Base-by-base conservation (phyloP, 1,284 basidiomycete species). In the Naganishia albida region DNA sequence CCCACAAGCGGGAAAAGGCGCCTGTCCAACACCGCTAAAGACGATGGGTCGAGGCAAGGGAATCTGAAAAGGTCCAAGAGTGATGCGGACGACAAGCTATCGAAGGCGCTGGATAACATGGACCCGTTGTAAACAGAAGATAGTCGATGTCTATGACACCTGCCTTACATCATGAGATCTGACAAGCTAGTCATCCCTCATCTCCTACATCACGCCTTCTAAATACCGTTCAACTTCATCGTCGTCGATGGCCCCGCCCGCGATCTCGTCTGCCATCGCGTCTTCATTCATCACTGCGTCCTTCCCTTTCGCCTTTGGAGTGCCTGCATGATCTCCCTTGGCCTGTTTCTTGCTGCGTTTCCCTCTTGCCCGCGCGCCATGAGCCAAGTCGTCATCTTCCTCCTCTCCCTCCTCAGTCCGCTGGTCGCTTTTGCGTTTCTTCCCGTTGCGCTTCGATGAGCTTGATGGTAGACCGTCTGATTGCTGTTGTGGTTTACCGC, bases 161-260 rank as follows among this genome's bases (percentile, higher is more conserved):
- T 38, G 2, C 13, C 28, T 13, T 34, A 20, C 34, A 26, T n/a
- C 2, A 30, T 39, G 7, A 53, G 15, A 39, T 12, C 16, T 18
- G 3, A 10, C 30, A 44, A 23, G 4, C 40, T 44, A 39, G 25
- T 60, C 46, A 12, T 60, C 57, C 38, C 48, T 49, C 57, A 60
- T 60, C 46, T 60, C 57, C 20, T 60, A 46, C 38, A 60, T 60
- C 46, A 60, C 57, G 25, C 16, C 28, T 18, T 50, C 46, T 20
- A 60, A 40, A 60, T 60, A 60, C 46, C 57, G 44, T n/a, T 60
- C 57, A 7, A 60, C 57, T 15, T 53, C 51, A 8, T 34, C 51
- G 20, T 53, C 51, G 39, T 60, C 57, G 15, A 40, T 39, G 12
- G 39, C 57, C 2, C 57, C 57, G n/a, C 57, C 57, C n/a, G 42